Evolutionary conservation across 495 filamentous ascomycete genomes (phyloP), one percentile per base, ranked within the genome.

Genomic region (Diplogelasinospora grovesii): DNA sequence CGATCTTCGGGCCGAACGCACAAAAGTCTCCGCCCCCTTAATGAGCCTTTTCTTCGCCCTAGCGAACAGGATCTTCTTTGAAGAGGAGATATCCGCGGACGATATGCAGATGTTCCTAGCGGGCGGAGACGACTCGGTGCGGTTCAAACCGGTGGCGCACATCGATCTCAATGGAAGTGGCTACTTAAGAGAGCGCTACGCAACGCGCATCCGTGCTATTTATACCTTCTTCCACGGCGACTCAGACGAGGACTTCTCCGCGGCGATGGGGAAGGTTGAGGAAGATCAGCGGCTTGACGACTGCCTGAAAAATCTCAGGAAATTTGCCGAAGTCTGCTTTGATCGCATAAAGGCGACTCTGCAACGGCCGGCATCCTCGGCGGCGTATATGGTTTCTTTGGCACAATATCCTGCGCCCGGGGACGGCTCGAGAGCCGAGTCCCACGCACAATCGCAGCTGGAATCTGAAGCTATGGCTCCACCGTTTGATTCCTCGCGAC

Each of bases 371-470:
- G 6, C 8, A 19, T 6, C 18, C 15, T n/a, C n/a, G n/a, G n/a
- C 13, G 13, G 13, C 3, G 3, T 6, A 2, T n/a, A 13, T 15
- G 25, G 4, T 4, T 2, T 29, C 8, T 29, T 8, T 13, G 11
- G 18, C 9, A 36, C 34, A 36, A 16, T 7, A 23, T 22, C 1
- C 20, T 13, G 35, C 13, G 13, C 43, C 46, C 9, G 44, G 40
- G 9, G 26, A 20, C 10, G 14, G 3, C 3, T 37, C 41, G 6
- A 14, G 45, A 14, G 30, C 43, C 24, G 45, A 45, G 3, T 49
- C 53, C 6, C 55, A 56, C 33, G 52, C 59, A 8, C 47, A 44
- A 23, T 52, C 45, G n/a, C 57, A 61, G 35, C 40, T 61, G 3
- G 55, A 52, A 36, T 20, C 42, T 3, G 55, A 61, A 5, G 29